Base-by-base conservation (phyloP, 768 basidiomycete species). In the Mycena floridula region DNA sequence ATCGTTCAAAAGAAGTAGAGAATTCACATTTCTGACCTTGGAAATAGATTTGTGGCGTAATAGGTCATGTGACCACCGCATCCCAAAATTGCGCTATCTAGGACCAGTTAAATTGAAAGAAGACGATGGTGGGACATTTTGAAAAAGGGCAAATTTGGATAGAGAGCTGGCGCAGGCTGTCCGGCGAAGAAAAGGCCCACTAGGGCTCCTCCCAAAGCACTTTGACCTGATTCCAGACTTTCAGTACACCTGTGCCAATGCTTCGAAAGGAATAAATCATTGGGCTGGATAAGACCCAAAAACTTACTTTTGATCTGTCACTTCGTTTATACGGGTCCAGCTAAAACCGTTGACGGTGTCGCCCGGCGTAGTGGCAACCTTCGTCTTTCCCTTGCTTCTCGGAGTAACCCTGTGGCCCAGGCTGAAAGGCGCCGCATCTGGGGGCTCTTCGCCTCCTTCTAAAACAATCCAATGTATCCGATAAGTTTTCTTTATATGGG, bases 401-500 rank as follows among this genome's bases (percentile, higher is more conserved):
- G 30, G 23, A 27, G 35, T 39, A 35, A 59, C 40, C 55, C 30
- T 37, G 45, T 42, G 13, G 70, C 67, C 24, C 16, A 26, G 26
- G 13, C 5, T 8, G 22, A n/a, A 13, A 16, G 28, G 28, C 9
- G 16, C 28, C 11, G 62, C 44, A 13, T 50, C 43, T 27, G 81
- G 83, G n/a, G 63, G 67, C 11, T 57, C 51, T 16, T 59, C 56
- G 13, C 79, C 80, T 20, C 84, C 82, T 53, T 77, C 71, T 32
- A 89, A 50, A 22, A 84, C 49, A 26, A 85, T 77, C 84, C 85
- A 87, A 51, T 82, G 79, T 15, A 78, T 72, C 46, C 81, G 74
- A 58, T 87, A 94, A 11, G 87, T 92, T 68, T 93, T 91, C 54
- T 70, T 80, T 57, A 94, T 88, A 59, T 97, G 93, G 7, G 89